Evolutionary conservation across 2,329 filamentous ascomycete species (phyloP), one percentile per base, ranked within the genome.

Genomic region (Cladosporium colombiae): DNA sequence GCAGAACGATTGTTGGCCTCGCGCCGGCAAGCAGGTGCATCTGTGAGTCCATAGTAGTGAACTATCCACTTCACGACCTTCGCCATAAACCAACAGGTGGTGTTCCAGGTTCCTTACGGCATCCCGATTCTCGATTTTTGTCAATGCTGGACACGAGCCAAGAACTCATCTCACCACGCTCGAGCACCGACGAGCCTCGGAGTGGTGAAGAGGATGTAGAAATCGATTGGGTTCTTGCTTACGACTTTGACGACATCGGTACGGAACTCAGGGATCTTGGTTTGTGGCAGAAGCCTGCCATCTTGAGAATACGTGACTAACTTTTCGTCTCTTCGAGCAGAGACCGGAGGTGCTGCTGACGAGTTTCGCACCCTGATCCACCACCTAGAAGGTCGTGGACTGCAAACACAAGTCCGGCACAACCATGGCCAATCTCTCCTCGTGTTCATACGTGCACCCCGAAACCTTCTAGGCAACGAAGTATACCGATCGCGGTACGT

Each of bases 171-270:
- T 63, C 61, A 27, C 61, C 61, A 16, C 61, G 61, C 23, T 63
- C 61, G 16, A 63, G 61, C n/a, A 63, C 35, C 31, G 61, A 63
- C 6, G 61, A 63, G 61, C 49, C 61, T 55, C 61, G 61, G 7
- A 44, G 49, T 18, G 61, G 61, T 18, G 61, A 63, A 27, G 61
- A 56, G n/a, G 61, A 63, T 21, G 50, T 63, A 25, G 61, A 63
- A 46, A 63, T 63, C 27, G 61, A 63, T n/a, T 63, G 61, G 61
- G 61, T 63, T 14, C 61, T 63, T 46, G 35, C 61, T n/a, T 63
- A 63, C 33, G 50, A 63, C 61, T 63, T 63, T 25, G 61, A 56
- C 49, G 61, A 63, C 25, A 55, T 63, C 16, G 61, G 61, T 63
- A 63, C 61, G 61, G 50, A 44, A 33, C 50, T 21, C n/a, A 55